phyloP scores from a whole-genome alignment of 2,329 filamentous ascomycete genomes.

The Aspergillus brasiliensis region DNA sequence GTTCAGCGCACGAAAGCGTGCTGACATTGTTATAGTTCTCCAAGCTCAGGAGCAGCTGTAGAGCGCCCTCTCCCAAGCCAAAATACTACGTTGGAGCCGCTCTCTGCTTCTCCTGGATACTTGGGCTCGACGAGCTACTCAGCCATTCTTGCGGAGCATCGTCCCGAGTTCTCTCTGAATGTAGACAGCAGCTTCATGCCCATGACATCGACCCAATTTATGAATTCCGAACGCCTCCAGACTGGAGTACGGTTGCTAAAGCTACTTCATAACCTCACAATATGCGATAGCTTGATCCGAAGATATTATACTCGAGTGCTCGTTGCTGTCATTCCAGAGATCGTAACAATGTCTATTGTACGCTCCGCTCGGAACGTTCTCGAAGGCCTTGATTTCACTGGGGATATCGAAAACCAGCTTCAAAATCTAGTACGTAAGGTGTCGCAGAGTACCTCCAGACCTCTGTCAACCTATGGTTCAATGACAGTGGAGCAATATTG shows the following conservation, averaged over 20 bases:
- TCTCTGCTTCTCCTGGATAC: conserved; percentile 34
- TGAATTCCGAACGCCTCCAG: conserved; percentile 33
- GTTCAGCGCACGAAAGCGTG: not conserved
- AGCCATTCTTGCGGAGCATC: conserved; percentile 37
- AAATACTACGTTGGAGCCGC: conserved; percentile 23
- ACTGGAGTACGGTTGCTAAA: conserved; percentile 34
- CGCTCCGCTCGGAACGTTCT: conserved; percentile 30
- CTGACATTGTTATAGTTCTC: conserved; percentile 20
- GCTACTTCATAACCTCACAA: conserved; percentile 30
- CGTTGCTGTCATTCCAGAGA: conserved; percentile 27
- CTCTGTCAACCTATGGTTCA: conserved; percentile 25
- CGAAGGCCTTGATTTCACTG: conserved; percentile 22
- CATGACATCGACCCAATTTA: conserved; percentile 16
- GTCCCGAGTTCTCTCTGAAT: conserved; percentile 36
- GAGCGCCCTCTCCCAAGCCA: conserved; percentile 21
- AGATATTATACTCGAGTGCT: conserved; percentile 27
- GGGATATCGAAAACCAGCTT: conserved; percentile 29
- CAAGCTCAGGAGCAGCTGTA: conserved; percentile 26
- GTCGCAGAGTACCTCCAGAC: conserved; percentile 34
- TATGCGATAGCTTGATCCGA: conserved; percentile 30
- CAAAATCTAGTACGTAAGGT: conserved; percentile 30
- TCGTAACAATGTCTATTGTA: conserved; percentile 29
- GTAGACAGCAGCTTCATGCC: conserved; percentile 25
- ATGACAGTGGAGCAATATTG: conserved; percentile 39
- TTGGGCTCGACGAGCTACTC: conserved; percentile 40